Percentiles rank a stretch among this genome's conserved stretches.
Evolutionary conservation across 2,329 filamentous ascomycete species (phyloP).

Genomic region (Esteya vermicola): DNA sequence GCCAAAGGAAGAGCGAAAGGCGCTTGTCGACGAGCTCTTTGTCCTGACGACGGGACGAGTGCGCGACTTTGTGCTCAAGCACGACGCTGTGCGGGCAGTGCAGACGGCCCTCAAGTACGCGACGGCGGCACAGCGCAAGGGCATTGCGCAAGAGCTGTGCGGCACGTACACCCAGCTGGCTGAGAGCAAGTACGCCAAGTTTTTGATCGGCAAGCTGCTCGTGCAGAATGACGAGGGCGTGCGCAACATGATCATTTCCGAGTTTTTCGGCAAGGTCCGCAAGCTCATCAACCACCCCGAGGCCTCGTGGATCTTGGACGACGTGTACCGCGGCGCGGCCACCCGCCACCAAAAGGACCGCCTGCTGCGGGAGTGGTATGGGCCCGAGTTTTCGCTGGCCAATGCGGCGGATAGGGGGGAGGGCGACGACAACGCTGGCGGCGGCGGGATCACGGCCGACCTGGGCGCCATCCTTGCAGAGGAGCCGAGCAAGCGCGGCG

Average conservation of each 20-base stretch:
- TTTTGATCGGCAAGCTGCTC: constrained; percentile 87
- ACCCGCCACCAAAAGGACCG: constrained; percentile 74
- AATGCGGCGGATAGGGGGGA: constrained; percentile 3
- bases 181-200: constrained; percentile 95
- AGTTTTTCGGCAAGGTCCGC: constrained; percentile 89
- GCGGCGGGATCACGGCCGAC: constrained; percentile 51
- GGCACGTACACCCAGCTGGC: constrained; percentile 74
- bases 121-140: constrained; percentile 66
- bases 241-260: constrained; percentile 74
- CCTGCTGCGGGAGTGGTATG: constrained; percentile 90
- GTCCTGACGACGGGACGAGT: constrained; percentile 80
- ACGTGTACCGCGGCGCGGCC: constrained; percentile 83
- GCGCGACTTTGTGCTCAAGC: constrained; percentile 95
- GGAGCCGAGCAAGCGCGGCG: constrained; percentile 70
- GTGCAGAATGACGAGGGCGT: constrained; percentile 84
- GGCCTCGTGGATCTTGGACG: constrained; percentile 93
- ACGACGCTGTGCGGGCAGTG: constrained; percentile 90
- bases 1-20: constrained; percentile 72
- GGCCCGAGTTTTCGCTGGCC: constrained; percentile 78
- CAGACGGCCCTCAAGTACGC: constrained; percentile 97
- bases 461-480: constrained; percentile 60
- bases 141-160: constrained; percentile 75
- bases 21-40: constrained; percentile 80
- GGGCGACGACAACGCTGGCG: constrained; percentile 18
- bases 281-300: constrained; percentile 93